Conservation (phyloP, 192 early-diverging fungal genomes). For the Coemansia erecta region DNA sequence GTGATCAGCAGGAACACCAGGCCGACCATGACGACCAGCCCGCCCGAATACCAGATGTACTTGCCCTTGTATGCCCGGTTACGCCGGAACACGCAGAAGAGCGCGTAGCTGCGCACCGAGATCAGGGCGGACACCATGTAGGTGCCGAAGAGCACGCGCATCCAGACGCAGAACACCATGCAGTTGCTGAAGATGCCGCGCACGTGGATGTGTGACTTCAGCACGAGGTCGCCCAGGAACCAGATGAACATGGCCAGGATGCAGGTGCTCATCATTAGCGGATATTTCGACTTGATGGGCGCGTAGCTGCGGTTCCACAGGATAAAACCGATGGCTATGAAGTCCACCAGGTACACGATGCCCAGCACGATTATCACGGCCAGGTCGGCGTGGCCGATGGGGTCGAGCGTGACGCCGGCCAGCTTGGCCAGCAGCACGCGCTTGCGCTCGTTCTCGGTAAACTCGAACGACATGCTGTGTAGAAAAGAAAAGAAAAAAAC, state of each 20-base stretch:
- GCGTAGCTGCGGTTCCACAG: constrained; percentile 50
- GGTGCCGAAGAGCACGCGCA: constrained; percentile 37
- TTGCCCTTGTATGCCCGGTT: constrained; percentile 40
- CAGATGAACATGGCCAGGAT: constrained; percentile 39
- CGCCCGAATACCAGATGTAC: constrained; percentile 19
- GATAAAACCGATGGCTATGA: constrained; percentile 27
- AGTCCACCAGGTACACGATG: constrained; percentile 31
- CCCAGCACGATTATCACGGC: constrained; percentile 26
- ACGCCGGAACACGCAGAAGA: constrained; percentile 46
- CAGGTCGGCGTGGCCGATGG: constrained; percentile 39
- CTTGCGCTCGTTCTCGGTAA: constrained; percentile 21
- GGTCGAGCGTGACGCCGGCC: constrained; percentile 31
- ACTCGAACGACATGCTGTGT: constrained; percentile 29
- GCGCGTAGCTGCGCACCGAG: constrained; percentile 44
- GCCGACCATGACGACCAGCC: constrained; percentile 10
- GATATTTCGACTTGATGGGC: constrained; percentile 55
- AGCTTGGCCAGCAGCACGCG: constrained; percentile 26
- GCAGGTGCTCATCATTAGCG: constrained; percentile 41
- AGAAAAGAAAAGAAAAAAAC: neutral
- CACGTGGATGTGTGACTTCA: constrained; percentile 49
- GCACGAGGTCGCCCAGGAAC: constrained; percentile 51
- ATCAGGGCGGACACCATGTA: constrained; percentile 39
- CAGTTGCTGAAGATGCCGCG: constrained; percentile 32
- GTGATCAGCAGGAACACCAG: constrained; percentile 35
- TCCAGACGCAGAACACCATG: constrained; percentile 48